Percentiles rank a stretch among this genome's conserved stretches.
These are phyloP conservation scores for Tetramitus jugosus DNA, from an alignment of 208 protist genomes.

Conservation along the genomic window DNA sequence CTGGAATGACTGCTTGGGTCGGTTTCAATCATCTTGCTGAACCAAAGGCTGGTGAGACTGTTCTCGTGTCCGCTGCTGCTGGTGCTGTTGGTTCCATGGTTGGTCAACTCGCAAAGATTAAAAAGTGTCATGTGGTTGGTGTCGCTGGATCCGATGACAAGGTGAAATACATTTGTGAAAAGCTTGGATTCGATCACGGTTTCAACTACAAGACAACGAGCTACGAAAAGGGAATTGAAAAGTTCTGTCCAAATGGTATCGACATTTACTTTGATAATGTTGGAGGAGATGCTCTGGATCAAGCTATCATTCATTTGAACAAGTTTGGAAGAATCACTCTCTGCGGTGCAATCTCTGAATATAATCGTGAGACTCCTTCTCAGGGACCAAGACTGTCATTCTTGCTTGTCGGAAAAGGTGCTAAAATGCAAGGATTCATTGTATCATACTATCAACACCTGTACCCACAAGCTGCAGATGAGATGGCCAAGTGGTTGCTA, in stretches of 20 bases:
- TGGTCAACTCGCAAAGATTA: conserved; percentile 36
- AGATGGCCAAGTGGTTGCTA: neutral
- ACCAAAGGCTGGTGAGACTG: conserved; percentile 29
- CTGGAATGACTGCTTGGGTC: conserved; percentile 16
- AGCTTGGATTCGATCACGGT: conserved; percentile 28
- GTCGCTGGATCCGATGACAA: conserved; percentile 24
- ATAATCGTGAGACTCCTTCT: conserved; percentile 21
- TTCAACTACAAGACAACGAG: conserved; percentile 31
- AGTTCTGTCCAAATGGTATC: conserved; percentile 9
- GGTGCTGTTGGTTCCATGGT: conserved; percentile 31
- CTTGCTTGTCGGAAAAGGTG: neutral
- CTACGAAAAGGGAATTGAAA: neutral
- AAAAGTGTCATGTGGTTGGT: conserved; percentile 25
- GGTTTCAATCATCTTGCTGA: conserved; percentile 15
- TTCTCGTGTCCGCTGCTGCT: conserved; percentile 28
- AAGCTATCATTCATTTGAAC: conserved; percentile 10
- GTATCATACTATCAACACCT: neutral
- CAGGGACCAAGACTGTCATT: neutral
- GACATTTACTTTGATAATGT: conserved; percentile 35
- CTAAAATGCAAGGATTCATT: neutral
- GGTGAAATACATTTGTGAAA: conserved; percentile 18
- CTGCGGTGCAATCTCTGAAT: conserved; percentile 35
- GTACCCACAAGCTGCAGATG: neutral
- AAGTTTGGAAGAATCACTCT: conserved; percentile 21
- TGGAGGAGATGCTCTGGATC: conserved; percentile 27